Conservation (phyloP, 164 flowering plant species). For the Aristolochia fimbriata region DNA sequence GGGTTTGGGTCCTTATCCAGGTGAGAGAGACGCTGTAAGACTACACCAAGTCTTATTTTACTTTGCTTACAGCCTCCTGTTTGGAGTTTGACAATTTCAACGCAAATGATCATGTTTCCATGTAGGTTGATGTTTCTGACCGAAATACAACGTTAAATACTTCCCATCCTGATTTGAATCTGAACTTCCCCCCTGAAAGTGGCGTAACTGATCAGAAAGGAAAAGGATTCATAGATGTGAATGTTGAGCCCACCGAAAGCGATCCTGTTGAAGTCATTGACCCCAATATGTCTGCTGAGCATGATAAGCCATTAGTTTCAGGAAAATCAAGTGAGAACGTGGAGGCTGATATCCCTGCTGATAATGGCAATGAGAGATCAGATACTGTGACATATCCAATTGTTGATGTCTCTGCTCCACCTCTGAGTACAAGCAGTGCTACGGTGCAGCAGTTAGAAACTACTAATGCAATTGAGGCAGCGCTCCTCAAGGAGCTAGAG, state of each 20-base stretch:
- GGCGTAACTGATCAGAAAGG: conserved; percentile 5
- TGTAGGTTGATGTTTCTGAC: conserved; percentile 53
- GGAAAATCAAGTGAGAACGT: conserved; percentile 14
- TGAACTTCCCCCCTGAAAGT: conserved; percentile 52
- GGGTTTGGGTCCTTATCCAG: conserved; percentile 88
- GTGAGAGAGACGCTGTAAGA: conserved; percentile 17
- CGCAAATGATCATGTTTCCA: neutral
- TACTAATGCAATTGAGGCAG: conserved; percentile 8
- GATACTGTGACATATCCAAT: conserved; percentile 33
- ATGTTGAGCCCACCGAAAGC: conserved; percentile 24
- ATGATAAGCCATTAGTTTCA: conserved; percentile 16
- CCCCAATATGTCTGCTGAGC: conserved; percentile 5
- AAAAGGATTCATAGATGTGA: conserved; percentile 25
- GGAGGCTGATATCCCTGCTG: conserved; percentile 29
- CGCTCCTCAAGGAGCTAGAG: conserved; percentile 58
- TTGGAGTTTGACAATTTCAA: neutral
- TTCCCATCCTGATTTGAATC: conserved; percentile 27
- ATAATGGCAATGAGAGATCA: conserved; percentile 13
- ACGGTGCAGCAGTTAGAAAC: neutral
- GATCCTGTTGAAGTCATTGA: conserved; percentile 2
- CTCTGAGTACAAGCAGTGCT: neutral
- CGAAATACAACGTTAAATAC: conserved; percentile 11
- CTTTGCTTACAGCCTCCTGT: neutral
- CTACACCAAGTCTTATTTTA: too few species aligned
- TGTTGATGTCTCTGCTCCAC: conserved; percentile 14